Conservation (phyloP, 2,329 filamentous ascomycete genomes). For the Corinectria fuckeliana region DNA sequence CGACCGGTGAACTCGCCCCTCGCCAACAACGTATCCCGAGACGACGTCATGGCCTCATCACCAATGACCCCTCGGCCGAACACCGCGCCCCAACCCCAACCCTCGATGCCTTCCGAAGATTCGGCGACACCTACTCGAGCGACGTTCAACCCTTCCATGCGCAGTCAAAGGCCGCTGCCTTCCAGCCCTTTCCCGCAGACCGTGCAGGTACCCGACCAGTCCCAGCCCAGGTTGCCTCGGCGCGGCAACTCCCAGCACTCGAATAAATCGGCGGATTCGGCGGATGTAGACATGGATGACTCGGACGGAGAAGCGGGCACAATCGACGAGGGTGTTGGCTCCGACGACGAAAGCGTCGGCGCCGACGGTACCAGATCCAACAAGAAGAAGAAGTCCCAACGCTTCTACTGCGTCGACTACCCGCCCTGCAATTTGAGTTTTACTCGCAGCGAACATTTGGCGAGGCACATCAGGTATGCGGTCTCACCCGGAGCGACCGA, state of each 20-base stretch:
- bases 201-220: conserved; percentile 52
- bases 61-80: conserved; percentile 45
- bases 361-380: conserved; percentile 72
- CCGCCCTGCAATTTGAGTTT: conserved; percentile 95
- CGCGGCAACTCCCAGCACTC: conserved; percentile 66
- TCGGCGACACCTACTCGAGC: conserved; percentile 68
- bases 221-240: conserved; percentile 48
- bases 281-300: conserved; percentile 79
- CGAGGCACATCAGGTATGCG: conserved; percentile 84
- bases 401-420: conserved; percentile 95
- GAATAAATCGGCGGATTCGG: conserved; percentile 64
- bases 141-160: conserved; percentile 53
- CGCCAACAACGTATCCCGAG: conserved; percentile 40
- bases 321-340: conserved; percentile 59
- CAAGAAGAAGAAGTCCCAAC: conserved; percentile 96
- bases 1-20: conserved; percentile 55
- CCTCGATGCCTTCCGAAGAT: conserved; percentile 49
- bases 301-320: conserved; percentile 68
- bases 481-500: not conserved
- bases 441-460: conserved; percentile 93
- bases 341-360: conserved; percentile 70
- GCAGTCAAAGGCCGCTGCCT: conserved; percentile 61
- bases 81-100: conserved; percentile 43
- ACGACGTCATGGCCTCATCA: conserved; percentile 48
- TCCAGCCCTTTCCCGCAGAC: conserved; percentile 59